phyloP scores from a whole-genome alignment of 441 rosid genomes.

The Euphorbia corollata region DNA sequence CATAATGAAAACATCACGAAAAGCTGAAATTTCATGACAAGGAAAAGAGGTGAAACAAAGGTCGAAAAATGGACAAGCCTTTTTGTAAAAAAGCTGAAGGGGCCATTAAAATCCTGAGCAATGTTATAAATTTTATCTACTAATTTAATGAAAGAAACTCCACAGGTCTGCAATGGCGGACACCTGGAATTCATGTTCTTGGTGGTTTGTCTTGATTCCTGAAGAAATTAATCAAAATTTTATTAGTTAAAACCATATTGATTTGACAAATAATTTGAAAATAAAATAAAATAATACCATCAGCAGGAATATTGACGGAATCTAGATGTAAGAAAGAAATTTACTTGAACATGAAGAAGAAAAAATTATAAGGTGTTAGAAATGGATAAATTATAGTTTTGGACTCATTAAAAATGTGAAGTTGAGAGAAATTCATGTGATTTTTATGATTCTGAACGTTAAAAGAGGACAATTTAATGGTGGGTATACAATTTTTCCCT shows the following conservation, averaged over 20 bases:
- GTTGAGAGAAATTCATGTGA: neutral
- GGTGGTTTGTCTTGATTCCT: constrained; percentile 25
- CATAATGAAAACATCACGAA: constrained; percentile 29
- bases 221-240: constrained; percentile 7
- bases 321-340: neutral
- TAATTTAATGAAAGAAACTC: constrained; percentile 30
- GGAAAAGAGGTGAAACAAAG: constrained; percentile 24
- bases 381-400: neutral
- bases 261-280: neutral
- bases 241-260: neutral
- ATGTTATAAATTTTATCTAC: constrained; percentile 30
- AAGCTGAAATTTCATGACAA: constrained; percentile 28
- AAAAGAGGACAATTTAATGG: neutral
- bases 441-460: neutral
- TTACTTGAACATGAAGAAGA: neutral
- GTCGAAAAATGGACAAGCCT: constrained; percentile 19
- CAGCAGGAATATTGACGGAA: constrained; percentile 9
- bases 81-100: constrained; percentile 21
- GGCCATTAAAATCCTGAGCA: constrained; percentile 31
- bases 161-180: constrained; percentile 59
- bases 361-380: neutral
- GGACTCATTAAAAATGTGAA: neutral
- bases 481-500: neutral
- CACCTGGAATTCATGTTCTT: constrained; percentile 28
- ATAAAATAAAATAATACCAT: neutral